phyloP scores from a whole-genome alignment of 805 yeast species.

The Yarrowia sp. region DNA sequence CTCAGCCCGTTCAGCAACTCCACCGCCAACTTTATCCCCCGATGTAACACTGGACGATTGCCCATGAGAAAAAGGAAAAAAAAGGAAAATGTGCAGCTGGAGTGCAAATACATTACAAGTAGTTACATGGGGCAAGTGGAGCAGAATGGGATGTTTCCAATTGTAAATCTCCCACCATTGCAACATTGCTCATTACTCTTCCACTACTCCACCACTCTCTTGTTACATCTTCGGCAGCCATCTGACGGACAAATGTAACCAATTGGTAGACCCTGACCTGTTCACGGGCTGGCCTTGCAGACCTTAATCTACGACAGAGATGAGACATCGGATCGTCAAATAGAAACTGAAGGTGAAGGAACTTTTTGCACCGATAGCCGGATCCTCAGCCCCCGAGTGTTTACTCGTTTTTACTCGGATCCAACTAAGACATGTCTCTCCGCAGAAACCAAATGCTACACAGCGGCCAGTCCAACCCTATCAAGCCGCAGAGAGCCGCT shows the following conservation, averaged over 20 bases:
- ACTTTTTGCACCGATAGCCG: too few relatives aligned
- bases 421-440: too few relatives aligned
- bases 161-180: too few relatives aligned
- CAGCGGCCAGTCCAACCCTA: neutral
- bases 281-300: neutral
- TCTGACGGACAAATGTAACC: slow-evolving; percentile 5
- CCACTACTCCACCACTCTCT: too few relatives aligned
- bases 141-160: too few relatives aligned
- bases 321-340: neutral
- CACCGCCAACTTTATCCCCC: slow-evolving; percentile 12
- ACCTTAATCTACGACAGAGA: neutral
- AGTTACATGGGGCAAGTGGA: too few relatives aligned
- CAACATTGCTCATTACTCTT: neutral
- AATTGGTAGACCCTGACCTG: neutral
- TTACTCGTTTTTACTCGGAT: too few relatives aligned
- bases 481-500: neutral
- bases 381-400: too few relatives aligned
- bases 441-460: too few relatives aligned
- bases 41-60: slow-evolving; percentile 23
- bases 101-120: too few relatives aligned
- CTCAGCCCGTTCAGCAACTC: slow-evolving; percentile 2
- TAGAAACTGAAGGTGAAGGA: too few relatives aligned
- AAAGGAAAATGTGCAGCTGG: neutral
- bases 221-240: neutral
- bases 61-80: neutral